These are phyloP conservation scores for Rhodosporidiobolus odoratus DNA, from an alignment of 768 basidiomycete species.

Conservation along the genomic window DNA sequence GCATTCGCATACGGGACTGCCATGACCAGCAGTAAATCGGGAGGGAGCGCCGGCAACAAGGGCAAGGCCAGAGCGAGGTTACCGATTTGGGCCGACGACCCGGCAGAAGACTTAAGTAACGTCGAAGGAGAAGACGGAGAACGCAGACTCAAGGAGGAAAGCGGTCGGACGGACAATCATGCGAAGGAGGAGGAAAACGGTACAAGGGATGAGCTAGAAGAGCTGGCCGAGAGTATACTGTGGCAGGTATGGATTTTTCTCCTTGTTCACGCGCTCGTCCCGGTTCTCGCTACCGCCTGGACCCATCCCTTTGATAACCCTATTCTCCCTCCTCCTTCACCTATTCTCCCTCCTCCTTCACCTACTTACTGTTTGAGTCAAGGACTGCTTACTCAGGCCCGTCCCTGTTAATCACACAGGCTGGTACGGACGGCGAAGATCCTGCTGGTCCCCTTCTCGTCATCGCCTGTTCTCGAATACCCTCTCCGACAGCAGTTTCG, in stretches of 20 bases:
- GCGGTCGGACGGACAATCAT: background rate
- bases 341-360: background rate
- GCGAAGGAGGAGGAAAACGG: background rate
- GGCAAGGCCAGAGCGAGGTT: too few species aligned
- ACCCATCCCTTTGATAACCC: background rate
- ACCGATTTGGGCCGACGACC: too few species aligned
- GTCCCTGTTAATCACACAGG: background rate
- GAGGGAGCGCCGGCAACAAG: too few species aligned
- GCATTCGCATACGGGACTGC: too few species aligned
- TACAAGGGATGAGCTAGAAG: background rate
- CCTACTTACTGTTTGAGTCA: too few species aligned
- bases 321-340: background rate
- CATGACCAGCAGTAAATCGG: too few species aligned
- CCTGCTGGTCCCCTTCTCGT: slow-evolving; percentile 11
- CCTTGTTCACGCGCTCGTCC: background rate
- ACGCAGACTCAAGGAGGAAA: too few species aligned
- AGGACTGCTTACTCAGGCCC: too few species aligned
- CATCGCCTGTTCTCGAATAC: slow-evolving; percentile 7
- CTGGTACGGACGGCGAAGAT: background rate
- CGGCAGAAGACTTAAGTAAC: too few species aligned
- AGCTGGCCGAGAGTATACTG: background rate
- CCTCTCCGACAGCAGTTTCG: background rate
- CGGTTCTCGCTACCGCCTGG: background rate
- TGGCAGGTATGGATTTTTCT: slow-evolving; percentile 5
- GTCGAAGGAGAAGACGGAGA: too few species aligned